Conservation (phyloP, 805 yeast genomes). For the Pichia heedii region DNA sequence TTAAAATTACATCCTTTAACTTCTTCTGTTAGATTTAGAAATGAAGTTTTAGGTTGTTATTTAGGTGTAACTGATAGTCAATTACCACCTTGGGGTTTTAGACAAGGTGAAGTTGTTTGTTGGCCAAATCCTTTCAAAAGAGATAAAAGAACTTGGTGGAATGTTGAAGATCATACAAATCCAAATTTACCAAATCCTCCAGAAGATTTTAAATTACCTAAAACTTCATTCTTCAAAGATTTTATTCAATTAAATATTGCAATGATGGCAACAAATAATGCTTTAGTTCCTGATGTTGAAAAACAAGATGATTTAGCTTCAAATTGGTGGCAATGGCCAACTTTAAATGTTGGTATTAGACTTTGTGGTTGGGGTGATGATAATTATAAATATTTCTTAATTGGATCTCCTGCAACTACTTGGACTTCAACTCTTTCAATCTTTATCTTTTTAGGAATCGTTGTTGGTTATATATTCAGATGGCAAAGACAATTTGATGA, state of each 20-base stretch:
- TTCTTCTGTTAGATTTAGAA: constrained; percentile 59
- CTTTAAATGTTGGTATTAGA: constrained; percentile 65
- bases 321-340: constrained; percentile 84
- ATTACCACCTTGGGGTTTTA: constrained; percentile 78
- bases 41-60: constrained; percentile 60
- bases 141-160: constrained; percentile 88
- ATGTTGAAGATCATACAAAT: constrained; percentile 64
- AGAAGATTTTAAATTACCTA: constrained; percentile 57
- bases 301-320: constrained; percentile 66
- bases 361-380: constrained; percentile 63
- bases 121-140: constrained; percentile 52
- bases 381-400: constrained; percentile 51
- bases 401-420: constrained; percentile 73
- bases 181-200: constrained; percentile 50
- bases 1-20: constrained; percentile 63
- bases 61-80: constrained; percentile 63
- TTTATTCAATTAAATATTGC: constrained; percentile 69
- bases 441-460: constrained; percentile 38
- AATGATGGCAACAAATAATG: constrained; percentile 83
- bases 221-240: constrained; percentile 68
- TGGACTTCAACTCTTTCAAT: constrained; percentile 64
- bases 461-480: constrained; percentile 47
- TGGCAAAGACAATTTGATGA: constrained; percentile 77
- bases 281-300: constrained; percentile 69
- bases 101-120: constrained; percentile 86